These are phyloP conservation scores for Clavaria fumosa DNA, from an alignment of 768 basidiomycete genomes.

Conservation along the genomic window DNA sequence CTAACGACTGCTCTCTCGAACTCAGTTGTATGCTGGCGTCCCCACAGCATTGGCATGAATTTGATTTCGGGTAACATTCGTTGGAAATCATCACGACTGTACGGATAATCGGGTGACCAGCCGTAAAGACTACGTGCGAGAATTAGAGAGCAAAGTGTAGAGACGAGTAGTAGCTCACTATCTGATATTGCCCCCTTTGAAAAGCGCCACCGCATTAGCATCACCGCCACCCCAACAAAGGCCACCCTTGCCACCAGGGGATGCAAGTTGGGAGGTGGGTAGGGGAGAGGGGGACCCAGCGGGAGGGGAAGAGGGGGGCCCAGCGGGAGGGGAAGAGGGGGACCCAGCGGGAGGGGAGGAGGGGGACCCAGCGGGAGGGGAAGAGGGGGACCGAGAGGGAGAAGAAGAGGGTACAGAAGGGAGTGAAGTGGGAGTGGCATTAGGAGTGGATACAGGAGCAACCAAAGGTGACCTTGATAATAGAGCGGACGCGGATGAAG, in stretches of 20 bases:
- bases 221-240: no score
- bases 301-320: no score
- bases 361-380: no score
- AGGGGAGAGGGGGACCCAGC: slow-evolving; percentile 9
- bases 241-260: slow-evolving; percentile 8
- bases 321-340: no score
- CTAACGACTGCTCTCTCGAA: slow-evolving; percentile 31
- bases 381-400: no score
- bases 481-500: no score
- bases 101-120: slow-evolving; percentile 45
- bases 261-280: slow-evolving; percentile 8
- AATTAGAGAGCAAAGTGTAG: background rate
- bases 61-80: slow-evolving; percentile 32
- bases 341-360: no score
- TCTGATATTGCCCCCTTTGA: no score
- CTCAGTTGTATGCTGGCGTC: slow-evolving; percentile 30
- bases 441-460: slow-evolving; percentile 9
- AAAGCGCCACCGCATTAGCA: no score
- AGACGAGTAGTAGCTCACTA: no score
- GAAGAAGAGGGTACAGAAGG: slow-evolving; percentile 8
- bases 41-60: slow-evolving; percentile 61
- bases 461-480: no score
- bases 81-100: no score
- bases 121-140: slow-evolving; percentile 33
- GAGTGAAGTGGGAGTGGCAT: slow-evolving; percentile 6